Evolutionary conservation across 805 yeast genomes (phyloP), one percentile per base, ranked within the genome.

Genomic region (Lipomyces spencermartinsiae): DNA sequence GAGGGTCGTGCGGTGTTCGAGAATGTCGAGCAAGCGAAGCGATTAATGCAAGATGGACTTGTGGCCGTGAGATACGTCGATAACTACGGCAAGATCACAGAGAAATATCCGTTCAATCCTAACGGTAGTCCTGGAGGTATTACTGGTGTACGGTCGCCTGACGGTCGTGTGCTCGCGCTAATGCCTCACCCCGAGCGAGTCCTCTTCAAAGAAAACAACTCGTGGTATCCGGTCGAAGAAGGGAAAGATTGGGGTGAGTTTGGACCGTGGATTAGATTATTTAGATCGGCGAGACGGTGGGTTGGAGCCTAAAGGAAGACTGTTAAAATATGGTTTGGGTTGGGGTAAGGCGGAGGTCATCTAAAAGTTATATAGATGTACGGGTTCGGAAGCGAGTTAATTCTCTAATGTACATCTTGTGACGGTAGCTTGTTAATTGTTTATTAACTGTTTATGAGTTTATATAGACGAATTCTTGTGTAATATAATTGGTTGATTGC

Each of bases 121-220:
- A 95, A 95, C 80, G 99, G 99, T 57, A 92, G 98, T 14, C 92
- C 95, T 56, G 86, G 85, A 64, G 98, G 97, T 80, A 91, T 95
- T 74, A 90, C 97, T 51, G 99, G 98, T 83, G 87, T 95, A 65
- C 84, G 89, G 71, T 87, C 93, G 63, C 92, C 92, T 63, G 92
- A 91, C 77, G 98, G 98, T 72, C 89, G 99, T 79, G 98, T 95
- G 2, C 83, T 95, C 75, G 98, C 98, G 4, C 87, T 95, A 93
- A 95, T 95, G 99, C 99, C 99, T 59, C 99, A 95, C 79, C 99
- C 99, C 31, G 99, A 95, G 81, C 91, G 99, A 82, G 95, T 91
- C 62, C 84, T 89, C 66, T 86, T 97, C 81, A 83, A 89, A 77
- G 97, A 91, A 79, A 83, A 96, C 65, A 94, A 94, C 82, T 92